phyloP scores from a whole-genome alignment of 768 basidiomycete species.

The Naganishia vishniacii region DNA sequence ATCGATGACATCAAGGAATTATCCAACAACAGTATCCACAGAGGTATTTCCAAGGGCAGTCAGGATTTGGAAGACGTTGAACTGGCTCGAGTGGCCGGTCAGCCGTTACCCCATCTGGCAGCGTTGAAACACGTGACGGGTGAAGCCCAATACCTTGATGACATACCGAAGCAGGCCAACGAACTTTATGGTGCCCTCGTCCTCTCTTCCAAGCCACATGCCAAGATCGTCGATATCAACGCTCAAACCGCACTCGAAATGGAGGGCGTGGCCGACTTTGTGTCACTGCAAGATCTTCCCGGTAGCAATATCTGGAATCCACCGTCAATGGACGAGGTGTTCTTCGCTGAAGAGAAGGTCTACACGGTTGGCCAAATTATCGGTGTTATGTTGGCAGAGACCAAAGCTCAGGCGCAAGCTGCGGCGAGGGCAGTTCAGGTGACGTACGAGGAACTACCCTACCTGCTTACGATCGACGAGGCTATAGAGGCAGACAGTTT shows the following conservation, averaged over 20 bases:
- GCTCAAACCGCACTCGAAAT: conserved; percentile 29
- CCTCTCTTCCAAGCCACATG: conserved; percentile 33
- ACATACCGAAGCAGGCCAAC: conserved; percentile 31
- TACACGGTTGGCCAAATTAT: conserved; percentile 31
- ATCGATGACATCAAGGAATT: conserved; percentile 17
- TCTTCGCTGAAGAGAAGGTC: conserved; percentile 37
- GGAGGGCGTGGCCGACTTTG: conserved; percentile 31
- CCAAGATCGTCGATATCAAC: conserved; percentile 36
- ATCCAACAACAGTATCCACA: conserved; percentile 29
- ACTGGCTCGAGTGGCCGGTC: conserved; percentile 32
- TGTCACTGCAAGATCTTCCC: conserved; percentile 33
- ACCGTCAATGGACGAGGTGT: conserved; percentile 27
- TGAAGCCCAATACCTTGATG: conserved; percentile 36
- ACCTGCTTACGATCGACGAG: conserved; percentile 36
- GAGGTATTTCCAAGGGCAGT: conserved; percentile 22
- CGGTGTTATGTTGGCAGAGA: conserved; percentile 36
- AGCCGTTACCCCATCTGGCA: conserved; percentile 31
- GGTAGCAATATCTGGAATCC: conserved; percentile 34
- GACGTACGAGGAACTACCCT: conserved; percentile 37
- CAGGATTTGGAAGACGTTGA: conserved; percentile 38
- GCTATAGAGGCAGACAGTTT: conserved; percentile 26
- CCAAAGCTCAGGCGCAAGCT: conserved; percentile 33
- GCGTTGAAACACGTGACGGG: conserved; percentile 37
- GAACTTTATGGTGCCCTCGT: conserved; percentile 35
- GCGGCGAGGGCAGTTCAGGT: conserved; percentile 33